Evolutionary conservation across 768 basidiomycete species (phyloP).

Genomic region (Trametes villosa): DNA sequence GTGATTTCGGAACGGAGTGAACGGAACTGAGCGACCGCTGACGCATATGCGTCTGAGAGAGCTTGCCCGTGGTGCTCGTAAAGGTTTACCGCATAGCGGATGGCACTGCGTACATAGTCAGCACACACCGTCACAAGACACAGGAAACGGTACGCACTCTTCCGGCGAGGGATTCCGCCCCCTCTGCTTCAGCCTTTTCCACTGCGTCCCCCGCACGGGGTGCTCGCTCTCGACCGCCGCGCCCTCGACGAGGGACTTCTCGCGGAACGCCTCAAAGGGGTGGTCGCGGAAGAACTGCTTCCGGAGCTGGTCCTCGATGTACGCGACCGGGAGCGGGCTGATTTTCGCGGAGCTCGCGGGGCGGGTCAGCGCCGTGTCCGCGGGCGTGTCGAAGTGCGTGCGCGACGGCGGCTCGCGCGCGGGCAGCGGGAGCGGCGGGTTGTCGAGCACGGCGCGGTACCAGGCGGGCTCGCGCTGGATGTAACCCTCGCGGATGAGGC

Average conservation of each 20-base stretch:
- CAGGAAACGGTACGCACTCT: constrained; percentile 64
- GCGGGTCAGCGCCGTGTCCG: constrained; percentile 15
- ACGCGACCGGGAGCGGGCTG: constrained; percentile 63
- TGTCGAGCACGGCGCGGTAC: constrained; percentile 82
- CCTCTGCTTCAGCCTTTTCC: constrained; percentile 82
- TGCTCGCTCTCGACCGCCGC: constrained; percentile 59
- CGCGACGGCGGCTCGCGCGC: constrained; percentile 69
- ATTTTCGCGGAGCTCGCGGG: constrained; percentile 23
- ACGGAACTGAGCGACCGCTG: constrained; percentile 84
- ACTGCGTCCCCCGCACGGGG: constrained; percentile 59
- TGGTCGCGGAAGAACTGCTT: constrained; percentile 94
- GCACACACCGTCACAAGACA: neutral
- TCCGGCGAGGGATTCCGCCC: constrained; percentile 84
- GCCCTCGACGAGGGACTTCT: constrained; percentile 75
- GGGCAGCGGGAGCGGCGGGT: constrained; percentile 89
- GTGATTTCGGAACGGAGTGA: constrained; percentile 85
- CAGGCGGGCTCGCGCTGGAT: constrained; percentile 74
- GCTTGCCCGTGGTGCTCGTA: constrained; percentile 65
- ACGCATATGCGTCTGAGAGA: constrained; percentile 79
- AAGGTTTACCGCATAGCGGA: constrained; percentile 81
- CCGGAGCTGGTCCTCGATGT: constrained; percentile 85
- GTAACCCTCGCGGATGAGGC: constrained; percentile 70
- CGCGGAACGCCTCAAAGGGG: constrained; percentile 92
- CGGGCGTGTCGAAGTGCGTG: constrained; percentile 52
- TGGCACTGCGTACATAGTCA: constrained; percentile 54